Base-by-base conservation (phyloP, 2,329 filamentous ascomycete genomes). In the Cercospora sp. region DNA sequence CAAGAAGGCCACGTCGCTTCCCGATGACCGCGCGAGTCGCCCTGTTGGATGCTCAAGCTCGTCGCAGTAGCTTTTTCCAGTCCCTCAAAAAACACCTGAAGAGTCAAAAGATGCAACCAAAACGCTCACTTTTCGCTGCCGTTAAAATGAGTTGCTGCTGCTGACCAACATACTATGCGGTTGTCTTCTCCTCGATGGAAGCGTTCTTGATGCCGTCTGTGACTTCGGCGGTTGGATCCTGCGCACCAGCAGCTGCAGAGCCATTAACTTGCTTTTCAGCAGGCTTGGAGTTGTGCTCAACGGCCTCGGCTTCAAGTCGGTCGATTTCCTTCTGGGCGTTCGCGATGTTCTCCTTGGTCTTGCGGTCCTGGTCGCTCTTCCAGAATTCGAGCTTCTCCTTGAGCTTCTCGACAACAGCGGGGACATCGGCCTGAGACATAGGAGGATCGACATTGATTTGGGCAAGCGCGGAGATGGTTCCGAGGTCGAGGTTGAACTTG, bases 241-340 rank as follows among this genome's bases (percentile, higher is more conserved):
- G 80, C 24, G 85, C 82, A 16, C 82, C 82, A n/a, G 86, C 85
- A 51, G 82, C 82, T 18, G 83, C 81, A 40, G 80, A 79, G 24
- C 83, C 85, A 72, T 88, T 88, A 70, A 85, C 81, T 63, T 81
- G 82, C 68, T 82, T 82, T 79, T 88, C 87, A 79, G 85, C 79
- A 63, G 67, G 63, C 58, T 69, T 66, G 58, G 80, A 70, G 78
- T 62, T 85, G 83, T 62, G 69, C n/a, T 82, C 76, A 73, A 79
- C 81, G 70, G 80, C 89, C 79, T 97, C 94, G 66, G 86, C 83
- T 74, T 90, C 88, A 53, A 98, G 88, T 74, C 90, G 89, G 79
- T 94, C 92, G 71, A 99, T 96, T 81, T 97, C 93, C 82, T 94
- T 94, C 85, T 97, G 91, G 70, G 95, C 95, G 82, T 97, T 97